Percentiles rank a stretch among this genome's conserved stretches.
Conservation (phyloP, 2,329 filamentous ascomycete species). For the Sarocladium brachiariae region DNA sequence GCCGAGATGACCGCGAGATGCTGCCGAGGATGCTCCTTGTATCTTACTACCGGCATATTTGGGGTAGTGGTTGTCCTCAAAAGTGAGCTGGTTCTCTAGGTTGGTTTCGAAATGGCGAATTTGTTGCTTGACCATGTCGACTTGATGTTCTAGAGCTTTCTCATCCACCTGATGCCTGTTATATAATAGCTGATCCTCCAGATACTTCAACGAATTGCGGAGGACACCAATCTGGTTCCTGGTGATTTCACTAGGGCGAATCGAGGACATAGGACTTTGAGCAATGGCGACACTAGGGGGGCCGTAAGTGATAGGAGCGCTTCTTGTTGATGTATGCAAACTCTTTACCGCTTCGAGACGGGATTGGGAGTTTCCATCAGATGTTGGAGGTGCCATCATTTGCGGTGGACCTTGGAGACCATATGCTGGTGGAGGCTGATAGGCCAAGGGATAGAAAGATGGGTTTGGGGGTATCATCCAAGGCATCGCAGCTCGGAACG, state of each 20-base stretch:
- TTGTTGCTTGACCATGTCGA: constrained; percentile 33
- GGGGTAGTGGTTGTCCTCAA: constrained; percentile 37
- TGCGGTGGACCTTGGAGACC: constrained; percentile 14
- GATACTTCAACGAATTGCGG: constrained; percentile 44
- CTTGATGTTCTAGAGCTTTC: constrained; percentile 38
- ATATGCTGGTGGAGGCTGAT: constrained; percentile 21
- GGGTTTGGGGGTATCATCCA: constrained; percentile 16
- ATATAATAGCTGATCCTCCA: constrained; percentile 52
- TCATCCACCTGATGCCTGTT: constrained; percentile 59
- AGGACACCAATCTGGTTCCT: constrained; percentile 49
- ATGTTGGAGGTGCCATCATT: constrained; percentile 17
- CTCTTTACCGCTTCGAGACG: background rate
- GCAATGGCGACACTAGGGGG: constrained; percentile 9
- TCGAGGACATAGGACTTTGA: constrained; percentile 45
- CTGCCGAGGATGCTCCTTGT: constrained; percentile 15
- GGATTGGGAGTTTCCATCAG: constrained; percentile 9
- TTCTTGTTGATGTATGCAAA: background rate
- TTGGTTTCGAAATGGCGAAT: constrained; percentile 44
- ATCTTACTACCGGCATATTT: constrained; percentile 22
- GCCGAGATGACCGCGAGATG: constrained; percentile 12
- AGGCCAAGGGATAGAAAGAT: constrained; percentile 18
- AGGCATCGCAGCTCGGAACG: background rate
- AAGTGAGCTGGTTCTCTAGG: constrained; percentile 35
- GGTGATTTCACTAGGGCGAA: constrained; percentile 54
- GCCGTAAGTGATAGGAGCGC: background rate